phyloP scores from a whole-genome alignment of 768 basidiomycete species.

The Panaeolus cyanescens region DNA sequence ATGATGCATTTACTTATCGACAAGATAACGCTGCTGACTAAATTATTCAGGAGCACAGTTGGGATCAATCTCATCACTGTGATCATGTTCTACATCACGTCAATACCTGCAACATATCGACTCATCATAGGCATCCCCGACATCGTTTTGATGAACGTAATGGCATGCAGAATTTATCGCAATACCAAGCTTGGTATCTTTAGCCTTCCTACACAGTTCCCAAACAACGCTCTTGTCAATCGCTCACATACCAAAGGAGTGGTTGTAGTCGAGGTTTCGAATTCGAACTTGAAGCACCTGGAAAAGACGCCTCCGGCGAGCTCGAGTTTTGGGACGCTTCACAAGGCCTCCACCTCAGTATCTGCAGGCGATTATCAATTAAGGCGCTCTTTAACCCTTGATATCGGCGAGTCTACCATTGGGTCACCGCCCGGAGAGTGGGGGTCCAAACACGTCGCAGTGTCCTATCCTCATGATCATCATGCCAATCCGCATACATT shows the following conservation, averaged over 20 bases:
- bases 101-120: neutral
- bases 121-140: neutral
- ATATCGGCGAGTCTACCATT: no score
- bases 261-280: neutral
- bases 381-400: no score
- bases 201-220: neutral
- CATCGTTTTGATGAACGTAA: neutral
- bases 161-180: slow-evolving; percentile 1
- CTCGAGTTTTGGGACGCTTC: no score
- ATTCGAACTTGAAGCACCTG: no score
- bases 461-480: no score
- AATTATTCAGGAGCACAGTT: slow-evolving; percentile 11
- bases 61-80: slow-evolving; percentile 6
- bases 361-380: no score
- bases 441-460: no score
- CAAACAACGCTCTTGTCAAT: neutral
- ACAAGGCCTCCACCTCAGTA: no score
- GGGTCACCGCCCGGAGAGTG: no score
- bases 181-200: slow-evolving; percentile 11
- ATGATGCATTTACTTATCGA: slow-evolving; percentile 4
- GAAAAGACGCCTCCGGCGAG: neutral
- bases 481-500: no score
- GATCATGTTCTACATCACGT: neutral
- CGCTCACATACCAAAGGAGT: neutral
- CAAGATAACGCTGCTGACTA: neutral